These are phyloP conservation scores for Musa troglodytarum DNA, from an alignment of 176 grass and related monocot genomes.

Conservation along the genomic window DNA sequence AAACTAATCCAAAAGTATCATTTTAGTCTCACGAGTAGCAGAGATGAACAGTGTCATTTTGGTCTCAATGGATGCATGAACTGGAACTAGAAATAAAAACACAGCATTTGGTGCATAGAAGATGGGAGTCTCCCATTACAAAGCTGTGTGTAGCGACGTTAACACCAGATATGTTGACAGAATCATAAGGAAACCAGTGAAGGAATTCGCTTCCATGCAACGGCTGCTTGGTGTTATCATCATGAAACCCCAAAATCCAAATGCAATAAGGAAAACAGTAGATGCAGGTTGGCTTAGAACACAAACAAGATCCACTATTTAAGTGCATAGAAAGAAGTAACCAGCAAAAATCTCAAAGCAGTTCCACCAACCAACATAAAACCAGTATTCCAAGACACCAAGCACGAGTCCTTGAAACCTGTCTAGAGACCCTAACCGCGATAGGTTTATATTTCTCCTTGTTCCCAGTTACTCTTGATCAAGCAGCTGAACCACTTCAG, in stretches of 20 bases:
- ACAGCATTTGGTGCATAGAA: too few species aligned
- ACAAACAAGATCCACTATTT: not conserved
- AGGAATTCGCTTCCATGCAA: too few species aligned
- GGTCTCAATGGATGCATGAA: too few species aligned
- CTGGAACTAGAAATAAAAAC: too few species aligned
- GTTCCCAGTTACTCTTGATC: conserved; percentile 28
- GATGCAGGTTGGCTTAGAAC: not conserved
- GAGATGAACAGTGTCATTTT: too few species aligned
- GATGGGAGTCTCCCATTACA: too few species aligned
- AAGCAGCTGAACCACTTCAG: conserved; percentile 33
- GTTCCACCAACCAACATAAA: not conserved
- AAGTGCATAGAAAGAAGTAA: not conserved
- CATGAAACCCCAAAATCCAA: not conserved
- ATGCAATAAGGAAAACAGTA: not conserved
- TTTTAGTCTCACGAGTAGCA: too few species aligned
- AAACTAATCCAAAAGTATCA: not conserved
- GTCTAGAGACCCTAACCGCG: not conserved
- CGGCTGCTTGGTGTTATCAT: too few species aligned
- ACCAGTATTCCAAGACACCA: not conserved
- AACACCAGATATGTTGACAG: too few species aligned
- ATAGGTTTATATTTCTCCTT: not conserved
- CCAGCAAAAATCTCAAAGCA: not conserved
- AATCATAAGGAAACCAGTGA: too few species aligned
- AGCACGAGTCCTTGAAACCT: not conserved
- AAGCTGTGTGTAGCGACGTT: too few species aligned